A percentile compares a stretch with the other conserved stretches of the same genome.
phyloP scores from a whole-genome alignment of 148 eudicot genomes.

The Diospyros kaki region DNA sequence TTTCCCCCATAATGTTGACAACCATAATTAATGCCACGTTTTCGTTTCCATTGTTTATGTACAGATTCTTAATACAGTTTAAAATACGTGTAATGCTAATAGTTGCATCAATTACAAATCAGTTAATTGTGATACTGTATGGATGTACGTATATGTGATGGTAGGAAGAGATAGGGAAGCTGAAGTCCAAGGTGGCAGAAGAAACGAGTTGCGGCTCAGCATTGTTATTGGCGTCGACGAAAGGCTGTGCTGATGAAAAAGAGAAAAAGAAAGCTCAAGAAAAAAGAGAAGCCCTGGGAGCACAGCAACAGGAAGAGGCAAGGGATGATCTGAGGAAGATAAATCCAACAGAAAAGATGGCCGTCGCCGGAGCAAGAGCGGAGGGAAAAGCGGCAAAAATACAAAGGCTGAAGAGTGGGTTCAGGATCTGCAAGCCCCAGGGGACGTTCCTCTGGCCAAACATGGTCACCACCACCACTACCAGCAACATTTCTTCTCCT shows the following conservation, averaged over 20 bases:
- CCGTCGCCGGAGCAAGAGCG: slow-evolving; percentile 19
- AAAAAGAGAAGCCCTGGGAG: slow-evolving; percentile 21
- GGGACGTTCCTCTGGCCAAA: slow-evolving; percentile 86
- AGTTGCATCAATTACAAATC: too few relatives aligned
- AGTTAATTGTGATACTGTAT: too few relatives aligned
- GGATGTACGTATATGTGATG: not conserved
- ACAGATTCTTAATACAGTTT: too few relatives aligned
- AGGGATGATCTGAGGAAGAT: slow-evolving; percentile 2
- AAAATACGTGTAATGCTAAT: too few relatives aligned
- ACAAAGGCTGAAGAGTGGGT: slow-evolving; percentile 74
- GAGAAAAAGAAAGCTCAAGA: slow-evolving; percentile 21
- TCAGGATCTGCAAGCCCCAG: slow-evolving; percentile 86
- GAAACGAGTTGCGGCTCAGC: slow-evolving; percentile 16
- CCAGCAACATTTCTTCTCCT: slow-evolving; percentile 20
- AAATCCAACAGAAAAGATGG: slow-evolving; percentile 7
- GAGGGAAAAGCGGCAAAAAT: slow-evolving; percentile 51
- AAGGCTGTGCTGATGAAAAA: slow-evolving; percentile 12
- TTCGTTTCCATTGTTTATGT: too few relatives aligned
- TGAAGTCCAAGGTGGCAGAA: slow-evolving; percentile 24
- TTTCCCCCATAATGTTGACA: too few relatives aligned
- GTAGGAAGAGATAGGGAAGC: slow-evolving; percentile 42
- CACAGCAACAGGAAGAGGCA: slow-evolving; percentile 20
- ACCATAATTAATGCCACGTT: too few relatives aligned
- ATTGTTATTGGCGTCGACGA: slow-evolving; percentile 28
- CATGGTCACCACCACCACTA: slow-evolving; percentile 24